These are phyloP conservation scores for Boletellus ananas DNA, from an alignment of 768 basidiomycete species.

Conservation along the genomic window DNA sequence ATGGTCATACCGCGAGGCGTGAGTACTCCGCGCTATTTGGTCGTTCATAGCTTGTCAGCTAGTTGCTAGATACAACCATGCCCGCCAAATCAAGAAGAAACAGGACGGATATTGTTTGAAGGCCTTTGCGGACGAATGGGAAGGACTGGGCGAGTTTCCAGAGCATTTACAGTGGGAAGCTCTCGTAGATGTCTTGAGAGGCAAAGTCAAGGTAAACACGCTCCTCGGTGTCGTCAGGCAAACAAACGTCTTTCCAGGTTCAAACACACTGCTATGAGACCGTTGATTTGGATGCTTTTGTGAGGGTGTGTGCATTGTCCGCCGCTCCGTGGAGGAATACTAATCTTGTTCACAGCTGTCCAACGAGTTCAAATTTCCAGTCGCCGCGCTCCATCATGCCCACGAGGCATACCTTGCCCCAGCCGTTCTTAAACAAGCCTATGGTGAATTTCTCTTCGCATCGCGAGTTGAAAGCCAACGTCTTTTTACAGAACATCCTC, in stretches of 20 bases:
- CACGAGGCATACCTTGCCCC: conserved; percentile 82
- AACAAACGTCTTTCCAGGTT: conserved; percentile 28
- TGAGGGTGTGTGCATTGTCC: conserved; percentile 45
- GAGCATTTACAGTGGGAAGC: conserved; percentile 68
- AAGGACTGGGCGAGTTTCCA: conserved; percentile 53
- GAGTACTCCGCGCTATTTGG: not conserved
- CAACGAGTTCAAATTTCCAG: conserved; percentile 77
- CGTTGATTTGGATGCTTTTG: conserved; percentile 63
- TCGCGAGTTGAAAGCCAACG: not conserved
- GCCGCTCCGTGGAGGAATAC: not conserved
- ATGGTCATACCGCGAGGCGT: conserved; percentile 67
- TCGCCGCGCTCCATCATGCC: conserved; percentile 77
- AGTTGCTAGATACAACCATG: conserved; percentile 50
- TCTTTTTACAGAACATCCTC: conserved; percentile 40
- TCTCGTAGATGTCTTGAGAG: conserved; percentile 66
- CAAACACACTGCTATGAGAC: conserved; percentile 58
- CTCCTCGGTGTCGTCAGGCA: not conserved
- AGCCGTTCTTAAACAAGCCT: conserved; percentile 65
- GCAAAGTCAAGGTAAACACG: conserved; percentile 62
- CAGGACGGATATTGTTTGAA: conserved; percentile 67
- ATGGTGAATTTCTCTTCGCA: conserved; percentile 35
- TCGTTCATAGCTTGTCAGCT: not conserved
- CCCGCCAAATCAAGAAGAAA: conserved; percentile 56
- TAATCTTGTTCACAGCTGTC: conserved; percentile 43
- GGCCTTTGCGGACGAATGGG: conserved; percentile 44